phyloP scores from a whole-genome alignment of 495 filamentous ascomycete species.

The Parathielavia hyrcaniae region DNA sequence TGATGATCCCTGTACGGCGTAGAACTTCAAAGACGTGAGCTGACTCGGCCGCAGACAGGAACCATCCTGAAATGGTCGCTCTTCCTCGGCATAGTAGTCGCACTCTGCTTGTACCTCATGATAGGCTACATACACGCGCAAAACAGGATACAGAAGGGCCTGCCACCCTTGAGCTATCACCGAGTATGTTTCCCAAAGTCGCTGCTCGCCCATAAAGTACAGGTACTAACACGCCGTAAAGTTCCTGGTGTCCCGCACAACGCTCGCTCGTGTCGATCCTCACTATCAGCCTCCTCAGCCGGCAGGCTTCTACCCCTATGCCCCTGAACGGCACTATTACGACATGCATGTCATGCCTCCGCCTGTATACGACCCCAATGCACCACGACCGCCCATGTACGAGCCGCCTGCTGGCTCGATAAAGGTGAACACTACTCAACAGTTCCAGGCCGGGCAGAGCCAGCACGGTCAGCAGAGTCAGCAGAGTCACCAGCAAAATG shows the following conservation, averaged over 20 bases:
- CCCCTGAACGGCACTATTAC: slow-evolving; percentile 33
- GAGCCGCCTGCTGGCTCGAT: slow-evolving; percentile 47
- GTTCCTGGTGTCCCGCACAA: slow-evolving; percentile 56
- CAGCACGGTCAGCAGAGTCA: slow-evolving; percentile 20
- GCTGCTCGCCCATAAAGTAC: not conserved
- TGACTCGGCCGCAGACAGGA: slow-evolving; percentile 42
- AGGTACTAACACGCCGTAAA: slow-evolving; percentile 21
- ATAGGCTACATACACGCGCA: slow-evolving; percentile 62
- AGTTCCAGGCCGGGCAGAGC: slow-evolving; percentile 23
- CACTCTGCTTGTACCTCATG: slow-evolving; percentile 51
- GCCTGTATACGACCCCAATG: slow-evolving; percentile 45
- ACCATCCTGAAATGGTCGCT: slow-evolving; percentile 63
- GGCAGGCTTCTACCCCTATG: slow-evolving; percentile 25
- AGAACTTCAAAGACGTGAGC: not conserved
- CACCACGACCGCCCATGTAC: slow-evolving; percentile 49
- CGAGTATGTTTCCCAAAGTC: slow-evolving; percentile 42
- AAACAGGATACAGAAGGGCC: slow-evolving; percentile 54
- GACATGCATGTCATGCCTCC: slow-evolving; percentile 55
- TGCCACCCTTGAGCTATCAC: slow-evolving; percentile 60
- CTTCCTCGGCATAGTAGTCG: slow-evolving; percentile 49
- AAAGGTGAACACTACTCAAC: slow-evolving; percentile 55
- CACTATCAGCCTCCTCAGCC: slow-evolving; percentile 40
- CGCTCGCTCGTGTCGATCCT: slow-evolving; percentile 51
- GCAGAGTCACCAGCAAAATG: slow-evolving; percentile 23
- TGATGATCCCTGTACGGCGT: not conserved